Percentiles rank a stretch among this genome's conserved stretches.
Conservation (phyloP, 768 basidiomycete species). For the Amanita brunnescens region DNA sequence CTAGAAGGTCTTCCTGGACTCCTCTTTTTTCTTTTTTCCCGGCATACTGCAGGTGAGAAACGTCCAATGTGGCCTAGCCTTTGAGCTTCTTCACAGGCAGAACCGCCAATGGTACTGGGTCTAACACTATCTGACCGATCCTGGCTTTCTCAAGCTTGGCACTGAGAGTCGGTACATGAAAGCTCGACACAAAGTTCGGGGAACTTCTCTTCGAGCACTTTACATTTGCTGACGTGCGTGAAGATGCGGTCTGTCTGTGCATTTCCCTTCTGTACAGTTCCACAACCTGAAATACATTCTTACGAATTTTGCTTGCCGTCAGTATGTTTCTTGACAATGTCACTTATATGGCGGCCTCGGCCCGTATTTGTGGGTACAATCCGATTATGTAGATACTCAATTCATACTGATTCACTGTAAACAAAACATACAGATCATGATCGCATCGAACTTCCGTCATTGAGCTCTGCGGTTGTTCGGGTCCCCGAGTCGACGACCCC, state of each 20-base stretch:
- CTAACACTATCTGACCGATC: neutral
- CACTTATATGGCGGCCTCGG: no score
- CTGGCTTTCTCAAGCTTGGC: neutral
- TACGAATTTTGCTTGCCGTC: no score
- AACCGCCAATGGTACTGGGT: neutral
- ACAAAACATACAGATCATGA: no score
- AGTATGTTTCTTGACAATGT: no score
- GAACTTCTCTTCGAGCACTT: neutral
- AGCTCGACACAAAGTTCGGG: neutral
- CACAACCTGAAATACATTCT: neutral
- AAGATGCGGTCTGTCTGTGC: neutral
- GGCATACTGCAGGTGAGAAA: neutral
- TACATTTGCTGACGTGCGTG: neutral
- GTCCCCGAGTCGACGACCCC: no score
- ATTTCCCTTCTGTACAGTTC: conserved; percentile 3
- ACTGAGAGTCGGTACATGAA: neutral
- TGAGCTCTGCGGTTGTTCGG: no score
- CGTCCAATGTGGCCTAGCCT: conserved; percentile 7
- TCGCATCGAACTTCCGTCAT: no score
- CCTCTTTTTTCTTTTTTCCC: conserved; percentile 6
- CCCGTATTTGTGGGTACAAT: no score
- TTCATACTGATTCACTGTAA: no score
- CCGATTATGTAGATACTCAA: no score
- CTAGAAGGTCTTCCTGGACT: conserved; percentile 1
- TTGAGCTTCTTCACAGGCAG: conserved; percentile 3